Evolutionary conservation across 306 rosid species (phyloP).

Genomic region (Rosa multiflora): DNA sequence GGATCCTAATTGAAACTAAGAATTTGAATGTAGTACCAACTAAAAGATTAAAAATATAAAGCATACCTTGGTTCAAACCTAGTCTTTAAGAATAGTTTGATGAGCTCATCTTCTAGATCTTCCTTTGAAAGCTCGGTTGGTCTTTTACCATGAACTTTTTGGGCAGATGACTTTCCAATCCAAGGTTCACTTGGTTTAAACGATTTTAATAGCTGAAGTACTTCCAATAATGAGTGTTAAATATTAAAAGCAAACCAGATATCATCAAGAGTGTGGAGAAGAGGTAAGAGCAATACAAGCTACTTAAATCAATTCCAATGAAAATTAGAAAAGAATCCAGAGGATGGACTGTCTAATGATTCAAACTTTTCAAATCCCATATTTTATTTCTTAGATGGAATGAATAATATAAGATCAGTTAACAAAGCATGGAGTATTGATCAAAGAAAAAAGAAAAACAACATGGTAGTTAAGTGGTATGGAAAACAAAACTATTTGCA

Average conservation of each 20-base stretch:
- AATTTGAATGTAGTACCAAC: not conserved
- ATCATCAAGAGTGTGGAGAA: not conserved
- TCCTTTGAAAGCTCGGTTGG: constrained; percentile 36
- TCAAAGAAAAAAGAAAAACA: not conserved
- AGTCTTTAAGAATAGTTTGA: constrained; percentile 46
- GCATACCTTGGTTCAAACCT: constrained; percentile 75
- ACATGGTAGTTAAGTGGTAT: not conserved
- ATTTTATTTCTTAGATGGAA: not conserved
- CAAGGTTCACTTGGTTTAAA: constrained; percentile 71
- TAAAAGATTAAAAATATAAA: not conserved
- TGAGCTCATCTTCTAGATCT: constrained; percentile 54
- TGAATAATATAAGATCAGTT: not conserved
- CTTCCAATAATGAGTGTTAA: constrained; percentile 31
- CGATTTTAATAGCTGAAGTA: constrained; percentile 57
- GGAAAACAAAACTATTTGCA: not conserved
- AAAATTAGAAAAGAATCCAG: not conserved
- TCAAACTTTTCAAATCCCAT: not conserved
- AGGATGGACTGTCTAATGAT: not conserved
- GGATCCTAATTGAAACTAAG: not conserved
- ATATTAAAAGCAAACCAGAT: not conserved
- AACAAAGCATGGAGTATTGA: not conserved
- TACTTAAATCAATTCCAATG: not conserved
- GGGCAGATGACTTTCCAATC: constrained; percentile 35
- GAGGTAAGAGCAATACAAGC: not conserved
- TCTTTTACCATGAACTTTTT: constrained; percentile 18